These are phyloP conservation scores for Tribonema minus DNA, from an alignment of 108 stramenopile species.

Conservation along the genomic window DNA sequence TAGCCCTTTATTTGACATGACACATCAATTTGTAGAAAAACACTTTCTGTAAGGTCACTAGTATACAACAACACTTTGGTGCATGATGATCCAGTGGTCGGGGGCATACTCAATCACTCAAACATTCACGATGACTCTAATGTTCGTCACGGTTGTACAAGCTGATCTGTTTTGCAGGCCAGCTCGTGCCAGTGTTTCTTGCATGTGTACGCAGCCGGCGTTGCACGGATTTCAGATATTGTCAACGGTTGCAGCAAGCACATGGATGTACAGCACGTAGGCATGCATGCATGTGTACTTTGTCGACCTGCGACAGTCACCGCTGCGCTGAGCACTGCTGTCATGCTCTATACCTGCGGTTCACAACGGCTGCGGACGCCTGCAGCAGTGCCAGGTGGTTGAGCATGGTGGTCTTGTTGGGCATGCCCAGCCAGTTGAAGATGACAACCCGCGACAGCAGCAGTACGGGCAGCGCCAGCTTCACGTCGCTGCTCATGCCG, in stretches of 20 bases:
- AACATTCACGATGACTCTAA: too few species aligned
- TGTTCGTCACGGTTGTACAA: too few species aligned
- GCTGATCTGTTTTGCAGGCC: too few species aligned
- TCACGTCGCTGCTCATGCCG: not conserved
- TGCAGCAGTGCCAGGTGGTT: conserved; percentile 1
- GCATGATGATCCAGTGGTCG: too few species aligned
- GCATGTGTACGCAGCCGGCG: too few species aligned
- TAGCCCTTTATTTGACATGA: too few species aligned
- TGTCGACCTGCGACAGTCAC: not conserved
- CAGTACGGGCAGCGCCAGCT: conserved; percentile 19
- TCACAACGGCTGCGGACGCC: not conserved
- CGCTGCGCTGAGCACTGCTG: not conserved
- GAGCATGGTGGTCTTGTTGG: conserved; percentile 14
- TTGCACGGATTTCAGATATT: too few species aligned
- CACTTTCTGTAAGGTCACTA: too few species aligned
- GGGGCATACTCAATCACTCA: too few species aligned
- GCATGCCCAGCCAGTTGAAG: conserved; percentile 20
- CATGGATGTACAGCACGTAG: not conserved
- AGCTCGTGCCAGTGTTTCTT: too few species aligned
- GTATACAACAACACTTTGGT: too few species aligned
- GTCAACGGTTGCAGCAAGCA: not conserved
- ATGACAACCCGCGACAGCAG: conserved; percentile 18
- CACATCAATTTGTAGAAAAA: too few species aligned
- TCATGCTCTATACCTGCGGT: not conserved
- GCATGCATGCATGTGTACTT: not conserved